Evolutionary conservation across 129 eudicot genomes (phyloP).

Genomic region (Ambrosia trifida): DNA sequence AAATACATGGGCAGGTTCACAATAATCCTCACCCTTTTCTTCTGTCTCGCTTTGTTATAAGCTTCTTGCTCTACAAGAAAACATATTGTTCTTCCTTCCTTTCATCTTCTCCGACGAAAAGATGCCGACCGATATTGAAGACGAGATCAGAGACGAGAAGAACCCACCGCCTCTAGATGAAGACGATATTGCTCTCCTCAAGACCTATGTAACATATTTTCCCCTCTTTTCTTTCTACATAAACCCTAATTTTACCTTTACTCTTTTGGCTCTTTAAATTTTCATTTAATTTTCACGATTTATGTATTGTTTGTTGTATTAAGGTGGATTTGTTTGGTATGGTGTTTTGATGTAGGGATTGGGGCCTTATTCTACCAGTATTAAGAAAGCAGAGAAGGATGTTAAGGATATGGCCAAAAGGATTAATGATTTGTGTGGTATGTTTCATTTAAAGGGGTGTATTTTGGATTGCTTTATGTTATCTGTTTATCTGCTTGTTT

Average conservation of each 20-base stretch:
- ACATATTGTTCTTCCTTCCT: neutral
- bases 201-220: slow-evolving; percentile 60
- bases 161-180: slow-evolving; percentile 92
- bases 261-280: neutral
- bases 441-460: slow-evolving; percentile 20
- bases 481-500: neutral
- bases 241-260: slow-evolving; percentile 19
- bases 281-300: neutral
- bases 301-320: neutral
- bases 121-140: slow-evolving; percentile 74
- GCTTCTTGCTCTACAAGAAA: slow-evolving; percentile 24
- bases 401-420: slow-evolving; percentile 92
- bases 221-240: neutral
- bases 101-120: slow-evolving; percentile 22
- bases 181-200: slow-evolving; percentile 91
- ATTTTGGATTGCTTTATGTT: neutral
- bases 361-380: slow-evolving; percentile 89
- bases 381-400: slow-evolving; percentile 89
- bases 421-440: slow-evolving; percentile 89
- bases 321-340: neutral
- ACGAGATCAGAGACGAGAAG: slow-evolving; percentile 91
- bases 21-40: neutral
- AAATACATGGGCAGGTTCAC: neutral
- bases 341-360: slow-evolving; percentile 60
- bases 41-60: slow-evolving; percentile 2